Percentiles rank a stretch among this genome's conserved stretches.
These are phyloP conservation scores for Fragaria iinumae DNA, from an alignment of 306 rosid genomes.

Conservation along the genomic window DNA sequence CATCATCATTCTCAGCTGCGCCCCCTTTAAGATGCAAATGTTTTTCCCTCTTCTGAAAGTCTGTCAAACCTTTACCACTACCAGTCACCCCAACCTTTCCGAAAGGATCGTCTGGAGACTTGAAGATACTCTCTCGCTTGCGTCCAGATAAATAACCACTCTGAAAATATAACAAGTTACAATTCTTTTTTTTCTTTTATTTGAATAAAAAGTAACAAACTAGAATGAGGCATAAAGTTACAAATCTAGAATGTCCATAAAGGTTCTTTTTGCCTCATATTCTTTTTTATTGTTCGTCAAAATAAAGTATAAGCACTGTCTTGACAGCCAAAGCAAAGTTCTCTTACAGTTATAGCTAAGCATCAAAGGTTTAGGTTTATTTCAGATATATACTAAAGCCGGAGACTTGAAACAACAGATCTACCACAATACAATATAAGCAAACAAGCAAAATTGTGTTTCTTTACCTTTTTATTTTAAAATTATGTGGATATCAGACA, in stretches of 20 bases:
- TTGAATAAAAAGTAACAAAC: background rate
- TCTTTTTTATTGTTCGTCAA: background rate
- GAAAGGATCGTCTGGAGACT: conserved; percentile 90
- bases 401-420: background rate
- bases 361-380: background rate
- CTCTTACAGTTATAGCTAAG: background rate
- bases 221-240: background rate
- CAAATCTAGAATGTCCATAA: background rate
- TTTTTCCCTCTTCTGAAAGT: conserved; percentile 90
- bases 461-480: background rate
- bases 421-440: background rate
- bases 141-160: conserved; percentile 90
- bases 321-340: background rate
- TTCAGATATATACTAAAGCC: background rate
- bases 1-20: conserved; percentile 66
- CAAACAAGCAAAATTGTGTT: background rate
- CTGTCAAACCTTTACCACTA: conserved; percentile 98
- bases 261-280: background rate
- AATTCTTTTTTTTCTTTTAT: background rate
- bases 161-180: conserved; percentile 32
- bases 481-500: background rate
- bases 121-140: conserved; percentile 94
- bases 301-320: background rate
- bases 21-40: conserved; percentile 98
- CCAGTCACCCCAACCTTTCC: conserved; percentile 99